These are phyloP conservation scores for Pterocarpus santalinus DNA, from an alignment of 306 rosid species.

Conservation along the genomic window DNA sequence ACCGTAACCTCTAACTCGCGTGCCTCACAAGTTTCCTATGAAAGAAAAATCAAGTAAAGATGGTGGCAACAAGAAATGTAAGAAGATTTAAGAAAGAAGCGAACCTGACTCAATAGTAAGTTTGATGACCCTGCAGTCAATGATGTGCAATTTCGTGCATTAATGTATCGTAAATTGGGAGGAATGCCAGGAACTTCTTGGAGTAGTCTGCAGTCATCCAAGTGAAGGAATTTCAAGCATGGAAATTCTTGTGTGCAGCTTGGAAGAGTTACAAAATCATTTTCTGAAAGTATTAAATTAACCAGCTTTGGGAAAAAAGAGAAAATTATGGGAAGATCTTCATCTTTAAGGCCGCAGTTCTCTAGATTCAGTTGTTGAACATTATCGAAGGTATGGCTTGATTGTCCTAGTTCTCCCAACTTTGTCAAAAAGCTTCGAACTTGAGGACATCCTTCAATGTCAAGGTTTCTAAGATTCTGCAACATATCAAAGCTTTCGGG, in stretches of 20 bases:
- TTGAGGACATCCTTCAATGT: slow-evolving; percentile 53
- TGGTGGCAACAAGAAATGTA: background rate
- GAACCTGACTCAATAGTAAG: slow-evolving; percentile 45
- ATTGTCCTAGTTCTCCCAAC: slow-evolving; percentile 36
- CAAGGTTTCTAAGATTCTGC: slow-evolving; percentile 52
- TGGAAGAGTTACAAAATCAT: slow-evolving; percentile 47
- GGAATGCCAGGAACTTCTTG: slow-evolving; percentile 45
- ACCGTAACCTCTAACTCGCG: slow-evolving; percentile 30
- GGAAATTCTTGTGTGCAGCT: slow-evolving; percentile 41
- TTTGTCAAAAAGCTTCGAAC: slow-evolving; percentile 43
- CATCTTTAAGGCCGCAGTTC: slow-evolving; percentile 51
- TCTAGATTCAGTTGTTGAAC: slow-evolving; percentile 50
- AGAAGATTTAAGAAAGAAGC: background rate
- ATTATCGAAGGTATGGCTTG: slow-evolving; percentile 35
- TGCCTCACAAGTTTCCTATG: slow-evolving; percentile 36
- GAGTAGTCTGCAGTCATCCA: slow-evolving; percentile 46
- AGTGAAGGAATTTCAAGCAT: slow-evolving; percentile 48
- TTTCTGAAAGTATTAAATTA: slow-evolving; percentile 48
- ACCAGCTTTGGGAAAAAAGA: slow-evolving; percentile 46
- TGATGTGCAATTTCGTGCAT: slow-evolving; percentile 50
- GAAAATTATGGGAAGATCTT: slow-evolving; percentile 57
- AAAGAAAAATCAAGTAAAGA: slow-evolving; percentile 2
- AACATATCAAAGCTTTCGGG: slow-evolving; percentile 46
- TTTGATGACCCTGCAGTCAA: slow-evolving; percentile 47
- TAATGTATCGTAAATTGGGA: slow-evolving; percentile 48